Evolutionary conservation across 108 stramenopile genomes (phyloP), one percentile per base, ranked within the genome.

Genomic region (Skeletonema potamos): DNA sequence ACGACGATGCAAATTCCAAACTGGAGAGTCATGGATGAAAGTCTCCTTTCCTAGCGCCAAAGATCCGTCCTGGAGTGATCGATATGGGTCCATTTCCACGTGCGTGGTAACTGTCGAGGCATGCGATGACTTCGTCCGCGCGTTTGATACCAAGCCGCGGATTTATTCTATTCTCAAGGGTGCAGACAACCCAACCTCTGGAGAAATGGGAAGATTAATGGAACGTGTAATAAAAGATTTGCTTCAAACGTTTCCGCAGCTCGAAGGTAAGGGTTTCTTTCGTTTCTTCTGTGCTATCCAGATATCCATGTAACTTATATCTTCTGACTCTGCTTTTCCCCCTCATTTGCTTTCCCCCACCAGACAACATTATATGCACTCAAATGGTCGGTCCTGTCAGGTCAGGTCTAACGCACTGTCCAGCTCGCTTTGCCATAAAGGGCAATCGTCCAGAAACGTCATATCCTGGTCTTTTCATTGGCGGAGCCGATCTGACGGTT

Each of bases 31-130:
- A 3, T 96, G 91, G 91, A 85, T 92, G 81, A 84, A 92, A 24
- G 83, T 96, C 28, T 90, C 92, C 9, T 96, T 96, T 64, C 95
- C 95, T 6, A 93, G 92, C 29, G 92, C 95, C 4, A 93, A 93
- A 65, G 95, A 96, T 87, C 95, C 95, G 27, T 89, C 89, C 26
- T 96, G 92, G 79, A 62, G 76, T 34, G 71, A 81, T 48, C 77
- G 89, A 9, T 83, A 93, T 48, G 92, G 91, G 0, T 62, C 78
- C 1, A 70, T 87, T 22, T 80, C 87, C 2, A 93, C 92, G 0
- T 96, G 95, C 71, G 95, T 96, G 3, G 90, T 96, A 6, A 93
- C 95, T 9, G 81, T 96, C 12, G 95, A 96, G 78, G 95, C 95
- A 17, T 92, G 92, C 65, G 95, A 96, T 69, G 91, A 96, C 57